These are phyloP conservation scores for Daldinia sp. DNA, from an alignment of 2,329 filamentous ascomycete genomes.

Conservation along the genomic window DNA sequence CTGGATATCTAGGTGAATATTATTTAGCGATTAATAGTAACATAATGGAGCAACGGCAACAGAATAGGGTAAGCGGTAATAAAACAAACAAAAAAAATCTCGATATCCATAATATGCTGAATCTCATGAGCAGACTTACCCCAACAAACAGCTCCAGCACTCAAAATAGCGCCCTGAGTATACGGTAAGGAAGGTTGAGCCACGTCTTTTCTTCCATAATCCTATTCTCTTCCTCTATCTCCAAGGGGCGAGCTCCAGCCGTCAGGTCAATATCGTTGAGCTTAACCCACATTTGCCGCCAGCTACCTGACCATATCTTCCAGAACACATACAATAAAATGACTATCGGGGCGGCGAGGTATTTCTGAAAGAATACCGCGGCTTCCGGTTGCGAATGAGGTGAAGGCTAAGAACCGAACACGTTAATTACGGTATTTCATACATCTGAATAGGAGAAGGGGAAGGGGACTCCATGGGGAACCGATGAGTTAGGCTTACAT, in stretches of 20 bases:
- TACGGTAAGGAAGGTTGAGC: neutral
- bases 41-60: neutral
- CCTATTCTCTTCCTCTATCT: constrained; percentile 61
- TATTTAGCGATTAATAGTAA: neutral
- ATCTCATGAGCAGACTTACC: neutral
- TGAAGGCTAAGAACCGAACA: neutral
- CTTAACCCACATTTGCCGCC: constrained; percentile 66
- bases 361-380: constrained; percentile 67
- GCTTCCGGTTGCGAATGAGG: neutral
- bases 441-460: neutral
- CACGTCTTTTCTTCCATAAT: constrained; percentile 50
- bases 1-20: neutral
- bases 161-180: neutral
- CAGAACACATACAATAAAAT: constrained; percentile 71
- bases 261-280: constrained; percentile 72
- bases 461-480: neutral
- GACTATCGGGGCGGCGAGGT: constrained; percentile 69
- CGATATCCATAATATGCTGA: neutral
- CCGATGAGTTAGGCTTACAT: constrained; percentile 51
- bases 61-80: neutral
- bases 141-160: neutral
- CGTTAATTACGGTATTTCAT: neutral
- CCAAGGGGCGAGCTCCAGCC: constrained; percentile 66
- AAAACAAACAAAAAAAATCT: neutral
- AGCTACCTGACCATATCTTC: constrained; percentile 69